phyloP scores from a whole-genome alignment of 2,329 filamentous ascomycete genomes.

The Zelopaecilomyces penicillatus region DNA sequence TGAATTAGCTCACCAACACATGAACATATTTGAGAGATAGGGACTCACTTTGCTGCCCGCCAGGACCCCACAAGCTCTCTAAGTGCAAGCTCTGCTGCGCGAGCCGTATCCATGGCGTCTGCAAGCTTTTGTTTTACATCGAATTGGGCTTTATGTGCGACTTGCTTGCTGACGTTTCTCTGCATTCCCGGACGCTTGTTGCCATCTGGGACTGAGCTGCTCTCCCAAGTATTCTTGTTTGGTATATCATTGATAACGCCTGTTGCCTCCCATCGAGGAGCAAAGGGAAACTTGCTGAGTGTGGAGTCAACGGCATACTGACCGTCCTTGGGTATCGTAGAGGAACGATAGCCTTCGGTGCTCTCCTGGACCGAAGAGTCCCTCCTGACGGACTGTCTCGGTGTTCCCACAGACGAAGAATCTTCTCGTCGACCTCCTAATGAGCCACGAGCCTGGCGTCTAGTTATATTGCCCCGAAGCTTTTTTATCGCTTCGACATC shows the following conservation, averaged over 20 bases:
- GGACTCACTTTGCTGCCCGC: slow-evolving; percentile 68
- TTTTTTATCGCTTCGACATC: slow-evolving; percentile 82
- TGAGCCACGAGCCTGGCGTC: slow-evolving; percentile 68
- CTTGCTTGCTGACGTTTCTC: slow-evolving; percentile 41
- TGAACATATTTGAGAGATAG: not conserved
- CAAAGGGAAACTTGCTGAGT: slow-evolving; percentile 46
- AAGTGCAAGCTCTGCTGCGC: slow-evolving; percentile 76
- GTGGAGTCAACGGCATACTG: slow-evolving; percentile 37
- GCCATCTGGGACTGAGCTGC: slow-evolving; percentile 26
- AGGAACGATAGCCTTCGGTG: slow-evolving; percentile 24
- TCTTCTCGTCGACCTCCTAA: slow-evolving; percentile 47
- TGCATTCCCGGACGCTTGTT: slow-evolving; percentile 28
- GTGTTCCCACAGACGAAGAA: slow-evolving; percentile 50
- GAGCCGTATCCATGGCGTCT: slow-evolving; percentile 70
- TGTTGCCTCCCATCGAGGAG: slow-evolving; percentile 65
- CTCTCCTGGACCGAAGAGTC: slow-evolving; percentile 32
- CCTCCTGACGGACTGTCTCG: slow-evolving; percentile 31
- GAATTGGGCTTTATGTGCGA: slow-evolving; percentile 50
- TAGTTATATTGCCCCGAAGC: slow-evolving; percentile 75
- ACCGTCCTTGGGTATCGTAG: slow-evolving; percentile 33
- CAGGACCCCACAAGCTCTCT: slow-evolving; percentile 74
- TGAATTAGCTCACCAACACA: slow-evolving; percentile 9
- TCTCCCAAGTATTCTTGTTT: slow-evolving; percentile 25
- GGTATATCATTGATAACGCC: slow-evolving; percentile 71
- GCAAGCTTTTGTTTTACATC: slow-evolving; percentile 55